Percentiles rank a stretch among this genome's conserved stretches.
These are phyloP conservation scores for Millerago galiae DNA, from an alignment of 805 yeast species.

Conservation along the genomic window DNA sequence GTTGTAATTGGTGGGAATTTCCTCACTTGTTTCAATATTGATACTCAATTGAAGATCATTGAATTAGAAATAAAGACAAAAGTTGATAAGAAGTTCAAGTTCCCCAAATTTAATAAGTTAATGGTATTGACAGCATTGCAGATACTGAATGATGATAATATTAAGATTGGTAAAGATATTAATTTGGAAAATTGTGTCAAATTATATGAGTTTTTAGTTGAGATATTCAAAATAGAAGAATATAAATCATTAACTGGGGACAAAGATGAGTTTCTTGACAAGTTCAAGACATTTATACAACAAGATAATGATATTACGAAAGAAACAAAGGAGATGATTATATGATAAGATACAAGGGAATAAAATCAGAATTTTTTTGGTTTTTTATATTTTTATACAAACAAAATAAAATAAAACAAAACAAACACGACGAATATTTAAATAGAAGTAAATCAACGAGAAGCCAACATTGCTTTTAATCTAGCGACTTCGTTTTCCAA, in stretches of 20 bases:
- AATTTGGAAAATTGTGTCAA: constrained; percentile 6
- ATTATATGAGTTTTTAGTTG: constrained; percentile 2
- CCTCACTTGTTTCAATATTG: constrained; percentile 55
- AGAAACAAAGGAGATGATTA: too few species aligned
- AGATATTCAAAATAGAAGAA: neutral
- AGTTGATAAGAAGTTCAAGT: constrained; percentile 71
- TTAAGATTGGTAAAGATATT: constrained; percentile 3
- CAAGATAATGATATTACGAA: neutral
- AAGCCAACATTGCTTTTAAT: constrained; percentile 43
- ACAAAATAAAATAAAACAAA: too few species aligned
- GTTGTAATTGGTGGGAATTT: constrained; percentile 87
- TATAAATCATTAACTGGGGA: constrained; percentile 1
- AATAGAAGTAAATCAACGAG: neutral
- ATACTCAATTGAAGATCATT: constrained; percentile 51
- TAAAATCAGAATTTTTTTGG: too few species aligned
- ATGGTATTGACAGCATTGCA: constrained; percentile 55
- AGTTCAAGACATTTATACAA: constrained; percentile 2
- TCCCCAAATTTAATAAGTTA: constrained; percentile 68
- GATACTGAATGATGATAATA: constrained; percentile 7
- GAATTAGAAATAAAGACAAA: constrained; percentile 59
- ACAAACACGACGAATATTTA: too few species aligned
- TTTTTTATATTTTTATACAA: too few species aligned
- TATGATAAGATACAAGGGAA: too few species aligned
- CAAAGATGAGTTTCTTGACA: neutral
- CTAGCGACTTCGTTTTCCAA: constrained; percentile 60